A percentile compares a stretch with the other conserved stretches of the same genome.
Conservation (phyloP, 331 rosid genomes). For the Dryas integrifolia region DNA sequence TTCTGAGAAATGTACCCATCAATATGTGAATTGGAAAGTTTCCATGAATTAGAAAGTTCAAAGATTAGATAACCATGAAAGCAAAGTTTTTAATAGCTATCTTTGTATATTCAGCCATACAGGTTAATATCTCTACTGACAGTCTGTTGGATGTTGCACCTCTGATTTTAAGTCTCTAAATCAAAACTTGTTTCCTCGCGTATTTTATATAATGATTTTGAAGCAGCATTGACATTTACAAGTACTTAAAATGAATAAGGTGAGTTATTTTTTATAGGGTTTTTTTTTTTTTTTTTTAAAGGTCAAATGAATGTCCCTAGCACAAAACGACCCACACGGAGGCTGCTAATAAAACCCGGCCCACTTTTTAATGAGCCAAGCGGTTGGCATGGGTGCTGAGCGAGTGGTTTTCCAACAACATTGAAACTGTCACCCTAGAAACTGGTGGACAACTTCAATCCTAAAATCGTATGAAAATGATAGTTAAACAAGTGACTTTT, state of each 20-base stretch:
- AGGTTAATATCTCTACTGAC: background rate
- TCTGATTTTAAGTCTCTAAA: background rate
- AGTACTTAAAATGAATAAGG: background rate
- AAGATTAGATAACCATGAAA: background rate
- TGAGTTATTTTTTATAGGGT: background rate
- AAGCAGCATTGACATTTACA: background rate
- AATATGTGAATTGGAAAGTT: background rate
- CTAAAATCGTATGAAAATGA: too few relatives aligned
- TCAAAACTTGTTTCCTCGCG: background rate
- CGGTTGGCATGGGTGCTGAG: too few relatives aligned
- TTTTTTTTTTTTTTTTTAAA: too few relatives aligned
- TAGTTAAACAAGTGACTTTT: too few relatives aligned
- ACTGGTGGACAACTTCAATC: too few relatives aligned
- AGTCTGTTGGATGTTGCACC: conserved; percentile 5
- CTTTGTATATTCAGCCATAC: background rate
- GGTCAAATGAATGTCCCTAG: too few relatives aligned
- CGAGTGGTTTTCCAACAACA: too few relatives aligned
- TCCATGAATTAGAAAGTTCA: background rate
- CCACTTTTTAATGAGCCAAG: too few relatives aligned
- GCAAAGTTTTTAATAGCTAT: background rate
- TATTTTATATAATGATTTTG: background rate
- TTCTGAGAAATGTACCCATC: too few relatives aligned
- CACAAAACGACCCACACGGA: too few relatives aligned
- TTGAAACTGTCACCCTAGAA: too few relatives aligned
- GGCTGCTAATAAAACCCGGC: too few relatives aligned